Conservation (phyloP, 345 rosid species). For the Orychophragmus violaceus region DNA sequence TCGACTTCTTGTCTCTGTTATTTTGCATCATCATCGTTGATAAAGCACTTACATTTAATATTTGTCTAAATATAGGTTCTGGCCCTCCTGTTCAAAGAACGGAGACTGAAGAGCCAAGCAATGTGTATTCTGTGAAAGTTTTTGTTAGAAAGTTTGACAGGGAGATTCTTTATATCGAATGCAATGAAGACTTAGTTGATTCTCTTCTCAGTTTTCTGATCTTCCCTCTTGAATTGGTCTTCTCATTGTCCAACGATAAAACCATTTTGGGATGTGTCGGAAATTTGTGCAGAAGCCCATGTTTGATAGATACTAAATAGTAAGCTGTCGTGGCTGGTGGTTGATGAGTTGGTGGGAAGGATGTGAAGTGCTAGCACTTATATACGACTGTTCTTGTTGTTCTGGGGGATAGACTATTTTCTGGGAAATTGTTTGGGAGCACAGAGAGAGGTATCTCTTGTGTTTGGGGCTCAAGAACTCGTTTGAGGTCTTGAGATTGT, state of each 20-base stretch:
- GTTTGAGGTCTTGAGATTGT: no score
- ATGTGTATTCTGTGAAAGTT: background rate
- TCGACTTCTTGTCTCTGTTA: background rate
- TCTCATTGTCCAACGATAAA: background rate
- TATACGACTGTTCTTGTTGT: no score
- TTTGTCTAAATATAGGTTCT: background rate
- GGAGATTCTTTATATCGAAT: background rate
- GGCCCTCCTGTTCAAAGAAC: background rate
- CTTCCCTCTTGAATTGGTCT: background rate
- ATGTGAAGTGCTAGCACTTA: no score
- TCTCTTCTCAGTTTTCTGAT: background rate
- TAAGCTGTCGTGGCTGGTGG: no score
- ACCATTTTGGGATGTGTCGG: background rate
- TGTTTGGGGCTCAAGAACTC: no score
- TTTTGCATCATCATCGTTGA: background rate
- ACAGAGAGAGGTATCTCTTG: no score
- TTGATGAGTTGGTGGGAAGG: no score
- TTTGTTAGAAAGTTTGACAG: background rate
- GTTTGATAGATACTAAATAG: no score
- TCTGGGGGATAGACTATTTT: no score
- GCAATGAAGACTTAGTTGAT: conserved; percentile 10
- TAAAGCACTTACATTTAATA: background rate
- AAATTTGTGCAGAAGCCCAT: background rate
- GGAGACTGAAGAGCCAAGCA: background rate
- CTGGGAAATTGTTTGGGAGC: no score